Evolutionary conservation across 1,284 basidiomycete species (phyloP).

Genomic region (Abortiporus biennis): DNA sequence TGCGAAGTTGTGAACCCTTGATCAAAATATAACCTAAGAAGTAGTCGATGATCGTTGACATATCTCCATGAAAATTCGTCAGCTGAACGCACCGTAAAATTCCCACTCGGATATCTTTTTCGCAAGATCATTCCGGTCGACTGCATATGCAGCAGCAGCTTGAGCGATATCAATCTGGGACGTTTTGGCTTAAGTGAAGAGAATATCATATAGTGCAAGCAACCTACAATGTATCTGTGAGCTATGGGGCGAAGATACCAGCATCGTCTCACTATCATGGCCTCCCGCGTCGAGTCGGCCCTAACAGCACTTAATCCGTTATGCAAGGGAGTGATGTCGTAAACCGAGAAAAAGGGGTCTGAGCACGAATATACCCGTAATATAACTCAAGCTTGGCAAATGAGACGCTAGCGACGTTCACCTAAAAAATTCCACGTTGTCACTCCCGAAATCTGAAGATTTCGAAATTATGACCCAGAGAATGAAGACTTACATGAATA

Average conservation of each 20-base stretch:
- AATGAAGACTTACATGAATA: slow-evolving; percentile 29
- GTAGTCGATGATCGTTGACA: not conserved
- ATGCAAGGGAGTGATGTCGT: slow-evolving; percentile 29
- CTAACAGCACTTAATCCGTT: slow-evolving; percentile 27
- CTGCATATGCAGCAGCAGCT: slow-evolving; percentile 22
- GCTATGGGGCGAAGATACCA: slow-evolving; percentile 28
- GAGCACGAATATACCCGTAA: slow-evolving; percentile 35
- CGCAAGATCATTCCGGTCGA: slow-evolving; percentile 30
- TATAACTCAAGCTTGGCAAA: slow-evolving; percentile 48
- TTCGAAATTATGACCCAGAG: not conserved
- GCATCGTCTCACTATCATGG: slow-evolving; percentile 27
- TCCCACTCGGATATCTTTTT: slow-evolving; percentile 35
- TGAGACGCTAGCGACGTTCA: slow-evolving; percentile 37
- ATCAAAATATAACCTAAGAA: slow-evolving; percentile 25
- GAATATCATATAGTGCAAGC: not conserved
- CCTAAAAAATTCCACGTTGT: slow-evolving; percentile 21
- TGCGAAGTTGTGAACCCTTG: slow-evolving; percentile 38
- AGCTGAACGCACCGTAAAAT: slow-evolving; percentile 20
- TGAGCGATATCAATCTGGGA: slow-evolving; percentile 32
- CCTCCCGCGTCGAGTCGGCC: slow-evolving; percentile 27
- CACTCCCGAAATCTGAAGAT: no score
- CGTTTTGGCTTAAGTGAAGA: not conserved
- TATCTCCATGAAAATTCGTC: not conserved
- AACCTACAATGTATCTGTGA: slow-evolving; percentile 10
- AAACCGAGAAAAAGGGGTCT: slow-evolving; percentile 41